Conservation (phyloP, 257 asterid species). For the Dorcoceras hygrometricum region DNA sequence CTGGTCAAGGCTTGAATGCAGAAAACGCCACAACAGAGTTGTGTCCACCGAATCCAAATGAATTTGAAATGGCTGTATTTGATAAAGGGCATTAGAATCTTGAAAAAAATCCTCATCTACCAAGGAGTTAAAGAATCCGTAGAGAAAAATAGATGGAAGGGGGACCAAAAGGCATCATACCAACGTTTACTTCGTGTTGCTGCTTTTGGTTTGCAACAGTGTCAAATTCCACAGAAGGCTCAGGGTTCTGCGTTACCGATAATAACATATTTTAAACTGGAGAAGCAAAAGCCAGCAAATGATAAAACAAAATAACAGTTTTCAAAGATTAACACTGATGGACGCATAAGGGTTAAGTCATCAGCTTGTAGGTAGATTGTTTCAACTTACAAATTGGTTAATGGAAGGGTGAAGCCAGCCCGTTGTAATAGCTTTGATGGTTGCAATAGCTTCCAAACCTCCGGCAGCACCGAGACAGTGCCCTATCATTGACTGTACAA, state of each 20-base stretch:
- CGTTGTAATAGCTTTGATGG: slow-evolving; percentile 77
- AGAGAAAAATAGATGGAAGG: neutral
- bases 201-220: slow-evolving; percentile 75
- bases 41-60: slow-evolving; percentile 87
- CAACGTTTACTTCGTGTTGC: slow-evolving; percentile 80
- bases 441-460: slow-evolving; percentile 92
- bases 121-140: neutral
- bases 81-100: slow-evolving; percentile 1
- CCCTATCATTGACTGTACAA: slow-evolving; percentile 88
- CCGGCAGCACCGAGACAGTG: slow-evolving; percentile 98
- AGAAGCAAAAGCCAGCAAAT: neutral
- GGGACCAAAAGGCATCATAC: slow-evolving; percentile 37
- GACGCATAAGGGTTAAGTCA: neutral
- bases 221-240: slow-evolving; percentile 80
- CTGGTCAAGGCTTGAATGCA: slow-evolving; percentile 67
- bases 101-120: neutral
- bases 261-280: neutral
- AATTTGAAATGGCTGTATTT: slow-evolving; percentile 72
- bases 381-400: slow-evolving; percentile 65
- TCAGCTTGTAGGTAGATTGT: neutral
- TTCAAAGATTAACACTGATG: neutral
- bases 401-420: slow-evolving; percentile 97
- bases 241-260: slow-evolving; percentile 60
- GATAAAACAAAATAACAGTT: neutral
- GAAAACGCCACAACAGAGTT: slow-evolving; percentile 73